phyloP scores from a whole-genome alignment of 176 grass and related monocot genomes.

The Carex cristatella region DNA sequence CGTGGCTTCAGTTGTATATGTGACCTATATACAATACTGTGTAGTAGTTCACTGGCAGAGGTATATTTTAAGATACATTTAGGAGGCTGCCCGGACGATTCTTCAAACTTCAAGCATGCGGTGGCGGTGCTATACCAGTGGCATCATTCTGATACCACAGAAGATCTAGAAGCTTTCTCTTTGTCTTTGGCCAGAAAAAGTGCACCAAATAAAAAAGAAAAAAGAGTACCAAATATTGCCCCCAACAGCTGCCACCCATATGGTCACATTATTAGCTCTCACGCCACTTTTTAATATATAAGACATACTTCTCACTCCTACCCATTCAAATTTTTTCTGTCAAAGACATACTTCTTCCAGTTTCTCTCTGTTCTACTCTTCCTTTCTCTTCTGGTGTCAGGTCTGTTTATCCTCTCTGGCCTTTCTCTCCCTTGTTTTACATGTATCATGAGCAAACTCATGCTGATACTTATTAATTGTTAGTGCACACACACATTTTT shows the following conservation, averaged over 20 bases:
- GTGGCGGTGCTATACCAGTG: no score
- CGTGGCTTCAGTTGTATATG: no score
- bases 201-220: not conserved
- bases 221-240: not conserved
- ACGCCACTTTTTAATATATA: constrained; percentile 43
- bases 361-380: constrained; percentile 29
- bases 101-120: no score
- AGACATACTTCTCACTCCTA: constrained; percentile 8
- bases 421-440: not conserved
- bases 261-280: constrained; percentile 28
- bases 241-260: constrained; percentile 42
- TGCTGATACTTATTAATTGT: not conserved
- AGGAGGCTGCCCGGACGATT: no score
- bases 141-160: not conserved
- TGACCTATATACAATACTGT: no score
- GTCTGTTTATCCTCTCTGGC: constrained; percentile 36
- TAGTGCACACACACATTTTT: not conserved
- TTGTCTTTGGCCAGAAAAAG: not conserved
- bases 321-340: constrained; percentile 7
- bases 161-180: not conserved
- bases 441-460: not conserved
- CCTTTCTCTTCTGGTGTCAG: constrained; percentile 36
- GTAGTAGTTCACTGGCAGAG: no score
- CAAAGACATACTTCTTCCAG: not conserved
- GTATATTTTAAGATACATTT: no score